Percentiles rank a stretch among this genome's conserved stretches.
Evolutionary conservation across 371 early-diverging fungal species (phyloP).

Genomic region (Circinella umbellata): DNA sequence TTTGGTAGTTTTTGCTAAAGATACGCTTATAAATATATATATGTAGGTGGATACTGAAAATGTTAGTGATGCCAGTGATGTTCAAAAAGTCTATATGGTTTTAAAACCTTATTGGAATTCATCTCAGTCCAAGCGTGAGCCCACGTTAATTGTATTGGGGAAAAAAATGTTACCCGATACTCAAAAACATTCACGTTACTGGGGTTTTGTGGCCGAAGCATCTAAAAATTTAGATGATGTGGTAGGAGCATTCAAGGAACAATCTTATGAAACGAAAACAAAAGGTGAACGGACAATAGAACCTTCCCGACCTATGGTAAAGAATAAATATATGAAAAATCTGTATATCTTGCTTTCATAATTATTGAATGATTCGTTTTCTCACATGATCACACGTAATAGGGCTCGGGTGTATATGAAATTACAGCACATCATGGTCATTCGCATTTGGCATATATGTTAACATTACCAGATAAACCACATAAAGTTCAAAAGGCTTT

Average conservation of each 20-base stretch:
- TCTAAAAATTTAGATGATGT: slow-evolving; percentile 32
- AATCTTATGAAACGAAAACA: slow-evolving; percentile 48
- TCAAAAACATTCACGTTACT: slow-evolving; percentile 29
- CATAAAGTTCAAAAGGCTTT: slow-evolving; percentile 50
- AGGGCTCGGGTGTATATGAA: slow-evolving; percentile 40
- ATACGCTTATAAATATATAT: neutral
- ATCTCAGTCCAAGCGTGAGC: slow-evolving; percentile 20
- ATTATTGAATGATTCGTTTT: no score
- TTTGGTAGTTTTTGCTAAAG: no score
- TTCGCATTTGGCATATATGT: slow-evolving; percentile 42
- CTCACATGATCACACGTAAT: neutral
- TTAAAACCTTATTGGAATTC: slow-evolving; percentile 42
- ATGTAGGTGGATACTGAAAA: slow-evolving; percentile 28
- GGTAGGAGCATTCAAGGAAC: slow-evolving; percentile 29
- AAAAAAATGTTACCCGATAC: slow-evolving; percentile 32
- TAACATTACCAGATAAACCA: slow-evolving; percentile 42
- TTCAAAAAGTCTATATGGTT: slow-evolving; percentile 44
- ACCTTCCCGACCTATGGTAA: slow-evolving; percentile 40
- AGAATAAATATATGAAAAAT: no score
- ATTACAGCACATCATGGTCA: slow-evolving; percentile 33
- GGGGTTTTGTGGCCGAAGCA: slow-evolving; percentile 46
- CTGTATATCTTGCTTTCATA: no score
- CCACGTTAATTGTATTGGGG: slow-evolving; percentile 39
- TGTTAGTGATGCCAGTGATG: slow-evolving; percentile 29
- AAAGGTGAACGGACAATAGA: slow-evolving; percentile 36